These are phyloP conservation scores for Candida nemodendra DNA, from an alignment of 805 yeast species.

Conservation along the genomic window DNA sequence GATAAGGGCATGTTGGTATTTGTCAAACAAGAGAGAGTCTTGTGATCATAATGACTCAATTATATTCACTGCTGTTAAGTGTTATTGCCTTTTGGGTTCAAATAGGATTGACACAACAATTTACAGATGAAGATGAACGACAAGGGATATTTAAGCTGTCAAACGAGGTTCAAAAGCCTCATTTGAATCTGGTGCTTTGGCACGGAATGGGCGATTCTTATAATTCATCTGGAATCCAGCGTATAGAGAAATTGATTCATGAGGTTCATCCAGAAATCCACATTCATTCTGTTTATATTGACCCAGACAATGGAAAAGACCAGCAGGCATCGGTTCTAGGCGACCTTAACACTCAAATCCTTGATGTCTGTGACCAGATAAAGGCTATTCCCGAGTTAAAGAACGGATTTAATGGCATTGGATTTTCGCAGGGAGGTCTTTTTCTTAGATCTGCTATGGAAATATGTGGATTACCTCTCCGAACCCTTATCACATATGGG, in stretches of 20 bases:
- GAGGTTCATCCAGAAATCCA: slow-evolving; percentile 47
- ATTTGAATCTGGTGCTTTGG: slow-evolving; percentile 61
- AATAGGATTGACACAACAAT: no score
- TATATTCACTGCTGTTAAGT: no score
- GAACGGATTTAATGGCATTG: slow-evolving; percentile 68
- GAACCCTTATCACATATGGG: slow-evolving; percentile 68
- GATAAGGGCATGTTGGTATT: no score
- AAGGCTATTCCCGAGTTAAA: slow-evolving; percentile 41
- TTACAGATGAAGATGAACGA: no score
- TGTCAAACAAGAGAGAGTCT: no score
- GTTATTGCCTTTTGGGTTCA: no score
- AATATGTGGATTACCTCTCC: slow-evolving; percentile 48
- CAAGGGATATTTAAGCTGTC: not conserved
- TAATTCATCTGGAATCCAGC: slow-evolving; percentile 55
- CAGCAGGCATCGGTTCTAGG: slow-evolving; percentile 58
- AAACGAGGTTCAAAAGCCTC: not conserved
- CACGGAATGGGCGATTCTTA: slow-evolving; percentile 82
- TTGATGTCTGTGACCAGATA: slow-evolving; percentile 56
- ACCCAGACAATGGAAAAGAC: slow-evolving; percentile 50
- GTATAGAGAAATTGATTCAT: slow-evolving; percentile 42
- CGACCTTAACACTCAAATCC: slow-evolving; percentile 53
- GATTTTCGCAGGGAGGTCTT: slow-evolving; percentile 85
- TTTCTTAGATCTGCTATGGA: slow-evolving; percentile 68
- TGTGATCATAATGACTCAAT: no score
- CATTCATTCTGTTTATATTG: slow-evolving; percentile 54